These are phyloP conservation scores for Venturia effusa DNA, from an alignment of 2,329 filamentous ascomycete species.

Conservation along the genomic window DNA sequence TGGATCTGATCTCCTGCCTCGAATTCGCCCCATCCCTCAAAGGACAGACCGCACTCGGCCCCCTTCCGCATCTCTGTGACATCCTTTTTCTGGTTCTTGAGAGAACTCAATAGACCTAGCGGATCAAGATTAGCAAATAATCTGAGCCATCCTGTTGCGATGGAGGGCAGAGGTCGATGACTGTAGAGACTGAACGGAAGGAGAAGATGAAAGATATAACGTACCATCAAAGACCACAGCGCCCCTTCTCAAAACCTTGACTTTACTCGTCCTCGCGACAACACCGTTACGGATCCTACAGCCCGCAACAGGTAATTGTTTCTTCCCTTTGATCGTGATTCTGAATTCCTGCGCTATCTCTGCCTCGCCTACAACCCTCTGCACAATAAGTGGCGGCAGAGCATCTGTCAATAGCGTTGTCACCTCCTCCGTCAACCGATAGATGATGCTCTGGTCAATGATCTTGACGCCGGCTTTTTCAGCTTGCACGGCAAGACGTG, in stretches of 20 bases:
- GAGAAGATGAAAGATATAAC: conserved; percentile 4
- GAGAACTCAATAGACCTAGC: conserved; percentile 62
- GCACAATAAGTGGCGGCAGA: conserved; percentile 54
- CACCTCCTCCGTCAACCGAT: conserved; percentile 65
- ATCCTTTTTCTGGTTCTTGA: conserved; percentile 91
- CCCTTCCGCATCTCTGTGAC: conserved; percentile 83
- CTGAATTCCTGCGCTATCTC: conserved; percentile 75
- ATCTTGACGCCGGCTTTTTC: conserved; percentile 63
- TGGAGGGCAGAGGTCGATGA: too few relatives aligned
- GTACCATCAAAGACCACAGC: neutral
- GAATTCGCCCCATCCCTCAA: conserved; percentile 70
- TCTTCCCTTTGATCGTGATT: conserved; percentile 65
- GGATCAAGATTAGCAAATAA: conserved; percentile 7
- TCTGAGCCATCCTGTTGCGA: too few relatives aligned
- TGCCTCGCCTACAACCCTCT: conserved; percentile 74
- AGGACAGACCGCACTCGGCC: conserved; percentile 83
- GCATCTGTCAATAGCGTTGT: conserved; percentile 56
- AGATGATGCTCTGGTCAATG: conserved; percentile 79
- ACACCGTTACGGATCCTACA: conserved; percentile 77
- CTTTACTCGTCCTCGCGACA: conserved; percentile 52
- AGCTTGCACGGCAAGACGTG: conserved; percentile 62
- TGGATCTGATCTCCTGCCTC: conserved; percentile 76
- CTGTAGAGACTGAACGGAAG: conserved; percentile 2
- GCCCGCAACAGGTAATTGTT: conserved; percentile 69
- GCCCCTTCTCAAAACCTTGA: conserved; percentile 56